Evolutionary conservation across 192 early-diverging fungal genomes (phyloP).

Genomic region (Thoreauomyces humboldtii): DNA sequence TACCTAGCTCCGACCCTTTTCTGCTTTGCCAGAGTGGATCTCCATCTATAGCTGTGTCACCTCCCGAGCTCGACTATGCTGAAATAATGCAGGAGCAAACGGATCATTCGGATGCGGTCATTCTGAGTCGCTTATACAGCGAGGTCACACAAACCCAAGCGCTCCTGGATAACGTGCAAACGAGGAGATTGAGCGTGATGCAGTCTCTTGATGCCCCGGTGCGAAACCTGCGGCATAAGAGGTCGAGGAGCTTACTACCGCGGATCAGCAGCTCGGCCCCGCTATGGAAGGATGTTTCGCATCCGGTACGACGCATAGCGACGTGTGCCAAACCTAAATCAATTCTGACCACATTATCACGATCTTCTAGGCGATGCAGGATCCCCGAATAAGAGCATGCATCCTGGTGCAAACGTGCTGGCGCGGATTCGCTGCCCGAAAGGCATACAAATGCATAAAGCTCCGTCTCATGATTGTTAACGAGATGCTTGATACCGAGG

Average conservation of each 20-base stretch:
- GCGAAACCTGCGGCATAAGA: neutral
- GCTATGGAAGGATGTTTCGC: conserved; percentile 1
- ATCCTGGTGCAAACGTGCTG: conserved; percentile 13
- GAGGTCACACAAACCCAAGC: conserved; percentile 14
- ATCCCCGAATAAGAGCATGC: conserved; percentile 6
- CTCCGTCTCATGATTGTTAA: conserved; percentile 26
- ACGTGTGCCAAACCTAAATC: too few species aligned
- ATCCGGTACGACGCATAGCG: conserved; percentile 1
- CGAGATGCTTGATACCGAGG: conserved; percentile 27
- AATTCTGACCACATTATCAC: too few species aligned
- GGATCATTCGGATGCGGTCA: conserved; percentile 2
- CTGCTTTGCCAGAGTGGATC: neutral
- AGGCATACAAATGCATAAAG: conserved; percentile 14
- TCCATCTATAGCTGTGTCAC: conserved; percentile 7
- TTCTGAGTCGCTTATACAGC: conserved; percentile 13
- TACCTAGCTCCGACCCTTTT: neutral
- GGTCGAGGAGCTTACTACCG: neutral
- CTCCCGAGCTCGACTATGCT: conserved; percentile 25
- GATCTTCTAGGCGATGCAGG: neutral
- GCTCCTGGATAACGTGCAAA: conserved; percentile 15
- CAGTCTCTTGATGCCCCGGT: neutral
- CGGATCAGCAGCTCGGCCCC: neutral
- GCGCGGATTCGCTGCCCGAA: conserved; percentile 15
- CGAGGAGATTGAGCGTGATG: neutral
- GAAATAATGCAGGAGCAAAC: conserved; percentile 15